A percentile compares a stretch with the other conserved stretches of the same genome.
These are phyloP conservation scores for Chamaecyparis obtusa DNA, from an alignment of 75 land plant species.

Conservation along the genomic window DNA sequence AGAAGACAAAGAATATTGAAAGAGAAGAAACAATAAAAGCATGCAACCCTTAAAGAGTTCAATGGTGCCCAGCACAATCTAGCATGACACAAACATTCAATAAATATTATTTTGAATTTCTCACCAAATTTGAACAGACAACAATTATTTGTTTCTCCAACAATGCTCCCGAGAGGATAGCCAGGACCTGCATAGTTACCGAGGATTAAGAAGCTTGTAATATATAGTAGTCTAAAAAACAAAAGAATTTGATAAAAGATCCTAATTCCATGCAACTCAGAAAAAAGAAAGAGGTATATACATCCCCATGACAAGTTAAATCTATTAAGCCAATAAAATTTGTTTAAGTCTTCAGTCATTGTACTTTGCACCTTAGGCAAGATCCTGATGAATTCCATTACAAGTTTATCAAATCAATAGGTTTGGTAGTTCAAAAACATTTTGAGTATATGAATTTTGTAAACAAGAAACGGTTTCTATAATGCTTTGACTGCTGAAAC, in stretches of 20 bases:
- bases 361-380: not conserved
- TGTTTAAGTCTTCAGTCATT: not conserved
- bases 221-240: not conserved
- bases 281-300: not conserved
- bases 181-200: conserved; percentile 39
- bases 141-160: conserved; percentile 94
- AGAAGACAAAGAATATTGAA: not conserved
- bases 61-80: not conserved
- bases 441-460: not conserved
- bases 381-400: not conserved
- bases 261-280: not conserved
- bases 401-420: not conserved
- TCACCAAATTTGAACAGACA: conserved; percentile 90
- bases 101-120: not conserved
- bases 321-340: not conserved
- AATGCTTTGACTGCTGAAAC: not conserved
- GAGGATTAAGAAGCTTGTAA: not conserved
- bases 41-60: not conserved
- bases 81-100: not conserved
- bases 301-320: not conserved
- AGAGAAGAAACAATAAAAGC: not conserved
- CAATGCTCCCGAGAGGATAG: conserved; percentile 77
- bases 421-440: not conserved
- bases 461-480: not conserved
- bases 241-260: not conserved